Percentiles rank a stretch among this genome's conserved stretches.
phyloP scores from a whole-genome alignment of 257 asterid genomes.

The Petunia secreta region DNA sequence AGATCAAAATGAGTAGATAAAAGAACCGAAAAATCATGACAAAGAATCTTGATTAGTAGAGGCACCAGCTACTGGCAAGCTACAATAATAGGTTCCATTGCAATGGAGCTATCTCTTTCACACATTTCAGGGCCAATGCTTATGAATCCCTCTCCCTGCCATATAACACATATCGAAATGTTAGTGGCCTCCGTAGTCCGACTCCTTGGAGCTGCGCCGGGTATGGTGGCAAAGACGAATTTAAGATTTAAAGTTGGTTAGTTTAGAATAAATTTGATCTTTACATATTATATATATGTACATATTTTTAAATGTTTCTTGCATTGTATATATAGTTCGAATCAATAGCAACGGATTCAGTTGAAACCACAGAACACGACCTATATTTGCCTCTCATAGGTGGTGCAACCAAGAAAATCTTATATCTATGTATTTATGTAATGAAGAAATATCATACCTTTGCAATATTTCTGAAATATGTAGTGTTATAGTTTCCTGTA shows the following conservation, averaged over 20 bases:
- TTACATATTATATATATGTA: too few species aligned
- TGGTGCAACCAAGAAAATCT: too few species aligned
- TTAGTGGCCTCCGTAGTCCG: not conserved
- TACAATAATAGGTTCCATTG: constrained; percentile 72
- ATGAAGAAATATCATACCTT: constrained; percentile 51
- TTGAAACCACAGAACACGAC: too few species aligned
- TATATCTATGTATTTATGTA: not conserved
- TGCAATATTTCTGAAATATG: constrained; percentile 77
- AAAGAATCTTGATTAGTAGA: constrained; percentile 10
- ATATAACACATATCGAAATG: not conserved
- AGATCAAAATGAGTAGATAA: not conserved
- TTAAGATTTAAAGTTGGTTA: too few species aligned
- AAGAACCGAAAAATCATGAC: constrained; percentile 14
- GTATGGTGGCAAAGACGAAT: too few species aligned
- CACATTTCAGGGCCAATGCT: constrained; percentile 78
- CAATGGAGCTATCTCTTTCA: constrained; percentile 56
- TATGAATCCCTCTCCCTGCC: constrained; percentile 78
- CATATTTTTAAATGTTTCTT: too few species aligned
- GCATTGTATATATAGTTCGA: too few species aligned
- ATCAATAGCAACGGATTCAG: too few species aligned
- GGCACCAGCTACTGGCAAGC: constrained; percentile 49
- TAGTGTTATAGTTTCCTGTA: constrained; percentile 63
- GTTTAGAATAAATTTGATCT: too few species aligned
- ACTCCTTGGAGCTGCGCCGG: not conserved
- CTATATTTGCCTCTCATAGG: too few species aligned